Conservation (phyloP, 768 basidiomycete genomes). For the Trametes gibbosa region DNA sequence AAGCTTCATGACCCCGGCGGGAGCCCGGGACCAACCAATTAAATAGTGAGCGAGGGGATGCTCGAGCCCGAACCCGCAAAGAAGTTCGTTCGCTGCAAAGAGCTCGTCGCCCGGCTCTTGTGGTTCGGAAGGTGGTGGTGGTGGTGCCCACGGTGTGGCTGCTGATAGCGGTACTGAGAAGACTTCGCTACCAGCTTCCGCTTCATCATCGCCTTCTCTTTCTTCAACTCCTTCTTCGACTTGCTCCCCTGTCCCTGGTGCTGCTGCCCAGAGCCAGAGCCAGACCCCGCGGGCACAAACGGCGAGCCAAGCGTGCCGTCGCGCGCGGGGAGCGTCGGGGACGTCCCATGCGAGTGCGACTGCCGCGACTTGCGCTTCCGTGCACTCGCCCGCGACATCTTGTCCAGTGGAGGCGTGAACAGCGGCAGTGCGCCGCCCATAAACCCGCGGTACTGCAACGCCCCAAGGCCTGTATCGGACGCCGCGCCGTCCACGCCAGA, state of each 20-base stretch:
- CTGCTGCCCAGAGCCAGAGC: slow-evolving; percentile 12
- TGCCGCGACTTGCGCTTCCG: slow-evolving; percentile 28
- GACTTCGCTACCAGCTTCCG: slow-evolving; percentile 50
- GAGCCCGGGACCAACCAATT: neutral
- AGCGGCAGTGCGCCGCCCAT: slow-evolving; percentile 18
- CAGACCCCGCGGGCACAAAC: slow-evolving; percentile 38
- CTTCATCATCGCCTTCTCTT: slow-evolving; percentile 64
- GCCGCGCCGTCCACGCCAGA: slow-evolving; percentile 30
- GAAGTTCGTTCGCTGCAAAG: slow-evolving; percentile 48
- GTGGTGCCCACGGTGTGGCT: slow-evolving; percentile 51
- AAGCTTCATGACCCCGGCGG: neutral
- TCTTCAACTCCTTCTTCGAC: slow-evolving; percentile 55
- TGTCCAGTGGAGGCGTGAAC: slow-evolving; percentile 21
- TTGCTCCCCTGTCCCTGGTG: slow-evolving; percentile 32
- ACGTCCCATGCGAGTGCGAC: slow-evolving; percentile 13
- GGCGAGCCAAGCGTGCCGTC: slow-evolving; percentile 49
- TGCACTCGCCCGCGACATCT: slow-evolving; percentile 21
- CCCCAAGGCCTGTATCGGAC: slow-evolving; percentile 37
- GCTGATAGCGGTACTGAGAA: slow-evolving; percentile 35
- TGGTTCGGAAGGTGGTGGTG: slow-evolving; percentile 56
- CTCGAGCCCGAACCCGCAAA: slow-evolving; percentile 26
- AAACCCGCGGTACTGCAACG: slow-evolving; percentile 22
- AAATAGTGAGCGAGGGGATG: slow-evolving; percentile 26
- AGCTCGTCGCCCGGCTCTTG: slow-evolving; percentile 54
- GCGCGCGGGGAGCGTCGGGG: slow-evolving; percentile 40